phyloP scores from a whole-genome alignment of 2,329 filamentous ascomycete genomes.

The Fonsecaea nubica region DNA sequence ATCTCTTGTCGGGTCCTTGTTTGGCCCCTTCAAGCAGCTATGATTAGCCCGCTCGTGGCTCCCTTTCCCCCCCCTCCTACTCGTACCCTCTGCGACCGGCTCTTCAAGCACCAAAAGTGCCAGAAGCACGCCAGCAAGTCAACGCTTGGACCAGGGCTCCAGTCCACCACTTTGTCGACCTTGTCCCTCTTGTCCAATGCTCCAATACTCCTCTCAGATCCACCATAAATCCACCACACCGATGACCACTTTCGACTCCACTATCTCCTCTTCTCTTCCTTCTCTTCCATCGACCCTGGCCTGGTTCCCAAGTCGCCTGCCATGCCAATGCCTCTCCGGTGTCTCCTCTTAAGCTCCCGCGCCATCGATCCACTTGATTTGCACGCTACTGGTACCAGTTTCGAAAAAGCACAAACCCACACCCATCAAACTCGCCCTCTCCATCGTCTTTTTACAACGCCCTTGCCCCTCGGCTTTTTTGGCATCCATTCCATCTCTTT shows the following conservation, averaged over 20 bases:
- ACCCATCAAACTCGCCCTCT: constrained; percentile 11
- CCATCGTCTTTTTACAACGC: constrained; percentile 19
- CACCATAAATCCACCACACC: constrained; percentile 10
- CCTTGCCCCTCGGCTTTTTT: constrained; percentile 31
- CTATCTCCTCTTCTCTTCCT: not conserved
- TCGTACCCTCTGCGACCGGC: constrained; percentile 13
- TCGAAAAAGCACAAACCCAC: constrained; percentile 21
- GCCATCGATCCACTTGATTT: constrained; percentile 31
- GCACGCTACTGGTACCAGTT: constrained; percentile 18
- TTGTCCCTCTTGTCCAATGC: not conserved
- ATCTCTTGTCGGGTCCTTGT: constrained; percentile 20
- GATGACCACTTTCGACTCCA: constrained; percentile 9
- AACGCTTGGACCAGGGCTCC: constrained; percentile 19
- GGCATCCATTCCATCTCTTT: constrained; percentile 32
- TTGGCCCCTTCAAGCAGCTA: constrained; percentile 19
- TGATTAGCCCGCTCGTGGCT: constrained; percentile 24
- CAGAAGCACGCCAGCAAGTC: constrained; percentile 14
- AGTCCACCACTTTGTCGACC: not conserved
- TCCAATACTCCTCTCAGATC: constrained; percentile 7
- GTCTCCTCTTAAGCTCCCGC: constrained; percentile 29
- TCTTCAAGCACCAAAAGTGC: constrained; percentile 25
- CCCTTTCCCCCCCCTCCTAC: constrained; percentile 3
- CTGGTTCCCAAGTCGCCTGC: constrained; percentile 19
- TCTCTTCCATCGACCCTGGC: constrained; percentile 19
- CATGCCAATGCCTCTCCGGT: not conserved